Percentiles rank a stretch among this genome's conserved stretches.
Conservation (phyloP, 164 flowering plant species). For the Brasenia schreberi region DNA sequence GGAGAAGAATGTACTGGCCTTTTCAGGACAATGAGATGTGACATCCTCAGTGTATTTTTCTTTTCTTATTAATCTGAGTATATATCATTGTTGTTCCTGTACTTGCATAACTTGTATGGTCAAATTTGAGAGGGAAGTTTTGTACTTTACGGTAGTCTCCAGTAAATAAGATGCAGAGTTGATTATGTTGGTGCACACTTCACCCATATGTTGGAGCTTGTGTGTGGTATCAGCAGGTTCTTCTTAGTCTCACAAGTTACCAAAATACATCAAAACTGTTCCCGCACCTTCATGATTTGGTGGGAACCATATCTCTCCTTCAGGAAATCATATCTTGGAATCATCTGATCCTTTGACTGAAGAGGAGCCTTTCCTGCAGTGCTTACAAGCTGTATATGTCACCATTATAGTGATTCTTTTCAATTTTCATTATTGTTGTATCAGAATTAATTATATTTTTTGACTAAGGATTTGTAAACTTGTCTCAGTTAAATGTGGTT, state of each 20-base stretch:
- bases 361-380: background rate
- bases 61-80: slow-evolving; percentile 2
- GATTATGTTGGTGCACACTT: background rate
- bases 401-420: background rate
- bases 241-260: background rate
- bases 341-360: background rate
- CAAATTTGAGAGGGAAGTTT: slow-evolving; percentile 7
- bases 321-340: background rate
- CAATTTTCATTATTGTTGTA: background rate
- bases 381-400: background rate
- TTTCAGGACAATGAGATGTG: background rate
- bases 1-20: background rate
- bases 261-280: background rate
- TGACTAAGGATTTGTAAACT: background rate
- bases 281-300: background rate
- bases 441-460: background rate
- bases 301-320: background rate
- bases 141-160: slow-evolving; percentile 1
- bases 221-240: background rate
- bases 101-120: slow-evolving; percentile 10
- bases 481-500: background rate
- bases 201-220: background rate
- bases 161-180: slow-evolving; percentile 3
- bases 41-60: background rate
- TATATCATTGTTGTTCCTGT: slow-evolving; percentile 5